phyloP scores from a whole-genome alignment of 352 stramenopile species.

The Peronospora tabacina region DNA sequence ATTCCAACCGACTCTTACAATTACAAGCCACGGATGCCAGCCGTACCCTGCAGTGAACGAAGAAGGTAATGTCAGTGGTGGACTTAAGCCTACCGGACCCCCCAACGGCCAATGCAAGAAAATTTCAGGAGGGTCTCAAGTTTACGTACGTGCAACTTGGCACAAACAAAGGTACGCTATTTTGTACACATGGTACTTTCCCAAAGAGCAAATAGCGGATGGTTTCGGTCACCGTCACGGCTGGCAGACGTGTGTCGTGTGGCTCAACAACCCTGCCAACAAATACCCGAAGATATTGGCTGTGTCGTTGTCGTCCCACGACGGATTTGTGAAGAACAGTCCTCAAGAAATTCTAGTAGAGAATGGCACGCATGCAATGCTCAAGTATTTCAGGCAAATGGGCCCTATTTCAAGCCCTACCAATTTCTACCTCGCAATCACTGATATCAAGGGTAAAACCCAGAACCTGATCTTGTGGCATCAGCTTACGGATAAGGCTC shows the following conservation, averaged over 20 bases:
- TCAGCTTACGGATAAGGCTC: background rate
- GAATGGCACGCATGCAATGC: background rate
- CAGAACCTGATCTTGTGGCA: background rate
- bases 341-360: background rate
- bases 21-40: conserved; percentile 12
- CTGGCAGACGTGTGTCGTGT: background rate
- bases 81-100: conserved; percentile 9
- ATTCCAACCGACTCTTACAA: conserved; percentile 9
- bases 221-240: background rate
- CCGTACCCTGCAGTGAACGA: conserved; percentile 14
- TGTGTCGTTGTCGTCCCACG: background rate
- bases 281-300: background rate
- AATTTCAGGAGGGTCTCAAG: conserved; percentile 9
- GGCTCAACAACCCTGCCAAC: background rate
- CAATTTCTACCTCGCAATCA: too few relatives aligned
- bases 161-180: background rate
- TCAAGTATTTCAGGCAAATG: background rate
- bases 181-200: background rate
- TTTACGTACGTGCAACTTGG: conserved; percentile 11
- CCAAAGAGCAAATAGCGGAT: background rate
- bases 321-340: background rate
- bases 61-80: conserved; percentile 5
- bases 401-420: too few relatives aligned
- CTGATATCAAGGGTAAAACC: too few relatives aligned
- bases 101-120: conserved; percentile 6